Percentiles rank a stretch among this genome's conserved stretches.
Evolutionary conservation across 2,329 filamentous ascomycete genomes (phyloP).

Genomic region (Diaporthe ampelina): DNA sequence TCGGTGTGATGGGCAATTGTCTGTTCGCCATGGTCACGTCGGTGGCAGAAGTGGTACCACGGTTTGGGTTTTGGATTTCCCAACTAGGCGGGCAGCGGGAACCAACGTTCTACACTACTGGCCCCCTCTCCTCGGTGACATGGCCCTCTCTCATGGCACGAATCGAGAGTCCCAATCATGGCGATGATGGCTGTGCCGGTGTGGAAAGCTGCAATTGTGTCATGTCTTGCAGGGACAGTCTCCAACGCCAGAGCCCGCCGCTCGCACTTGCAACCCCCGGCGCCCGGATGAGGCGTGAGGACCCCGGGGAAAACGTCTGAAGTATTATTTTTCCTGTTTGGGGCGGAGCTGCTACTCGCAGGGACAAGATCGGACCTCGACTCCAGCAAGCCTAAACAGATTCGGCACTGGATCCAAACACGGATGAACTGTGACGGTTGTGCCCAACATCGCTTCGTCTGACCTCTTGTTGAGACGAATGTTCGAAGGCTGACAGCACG

Average conservation of each 20-base stretch:
- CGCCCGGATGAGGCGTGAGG: not conserved
- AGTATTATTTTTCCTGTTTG: slow-evolving; percentile 15
- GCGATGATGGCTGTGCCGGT: slow-evolving; percentile 9
- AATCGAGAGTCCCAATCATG: not conserved
- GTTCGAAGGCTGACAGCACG: slow-evolving; percentile 15
- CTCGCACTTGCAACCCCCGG: not conserved
- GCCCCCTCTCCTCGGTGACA: not conserved
- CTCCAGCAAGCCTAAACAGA: slow-evolving; percentile 16
- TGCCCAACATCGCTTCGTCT: slow-evolving; percentile 26
- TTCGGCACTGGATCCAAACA: slow-evolving; percentile 15
- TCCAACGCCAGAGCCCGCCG: not conserved
- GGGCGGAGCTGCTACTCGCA: slow-evolving; percentile 6
- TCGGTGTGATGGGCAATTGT: slow-evolving; percentile 14
- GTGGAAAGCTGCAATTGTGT: slow-evolving; percentile 12
- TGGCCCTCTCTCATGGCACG: not conserved
- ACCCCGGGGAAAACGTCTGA: slow-evolving; percentile 12
- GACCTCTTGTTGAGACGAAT: slow-evolving; percentile 22
- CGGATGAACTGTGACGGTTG: slow-evolving; percentile 22
- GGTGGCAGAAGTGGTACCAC: not conserved
- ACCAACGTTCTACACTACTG: not conserved
- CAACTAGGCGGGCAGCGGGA: slow-evolving; percentile 1
- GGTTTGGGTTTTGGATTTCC: slow-evolving; percentile 11
- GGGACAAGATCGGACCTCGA: not conserved
- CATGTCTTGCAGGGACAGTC: slow-evolving; percentile 9
- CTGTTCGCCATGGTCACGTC: slow-evolving; percentile 16